Base-by-base conservation (phyloP, 2,329 filamentous ascomycete species). In the Hypoxylon rubiginosum region DNA sequence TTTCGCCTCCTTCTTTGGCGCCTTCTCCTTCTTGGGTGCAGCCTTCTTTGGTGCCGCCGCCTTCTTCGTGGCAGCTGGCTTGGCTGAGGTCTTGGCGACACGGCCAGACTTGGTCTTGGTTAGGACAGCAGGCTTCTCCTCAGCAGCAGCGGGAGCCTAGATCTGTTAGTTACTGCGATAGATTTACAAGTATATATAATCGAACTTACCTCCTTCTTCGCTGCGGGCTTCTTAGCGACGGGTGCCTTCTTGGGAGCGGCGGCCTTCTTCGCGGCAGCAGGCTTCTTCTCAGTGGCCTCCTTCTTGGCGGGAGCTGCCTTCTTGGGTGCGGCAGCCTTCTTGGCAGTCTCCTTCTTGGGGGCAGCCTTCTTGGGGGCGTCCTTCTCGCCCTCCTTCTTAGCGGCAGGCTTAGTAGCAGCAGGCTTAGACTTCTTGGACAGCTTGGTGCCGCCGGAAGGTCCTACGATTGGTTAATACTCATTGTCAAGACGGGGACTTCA, bases 391-490 rank as follows among this genome's bases (percentile, higher is more conserved):
- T 82, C 82, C 66, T 81, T 76, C 70, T 82, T 78, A 64, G 74
- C 64, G 8, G 72, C 68, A 11, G 71, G 69, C 65, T 77, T 76
- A 56, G 73, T 71, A 79, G 59, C 83, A 75, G 55, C 73, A 52
- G 81, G 75, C 74, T 81, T 81, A 5, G 72, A 65, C 71, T 75
- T 94, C 90, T 95, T 95, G 65, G 91, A 91, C 66, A 97, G 90
- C 91, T 97, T 97, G 82, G 96, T 93, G 72, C 93, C 92, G 66
- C 94, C 94, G 70, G 94, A 97, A 65, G 93, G 86, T 75, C 92
- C 91, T 94, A 64, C 1, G 13, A 50, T 21, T 17, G n/a, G 67
- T 79, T 53, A 78, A 64, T 49, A 68, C 9, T 36, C 7, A 17
- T 21, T 13, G 9, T n/a, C 28, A 36, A 55, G 41, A 34, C 10